Base-by-base conservation (phyloP, 2,329 filamentous ascomycete species). In the Onygenales sp. region DNA sequence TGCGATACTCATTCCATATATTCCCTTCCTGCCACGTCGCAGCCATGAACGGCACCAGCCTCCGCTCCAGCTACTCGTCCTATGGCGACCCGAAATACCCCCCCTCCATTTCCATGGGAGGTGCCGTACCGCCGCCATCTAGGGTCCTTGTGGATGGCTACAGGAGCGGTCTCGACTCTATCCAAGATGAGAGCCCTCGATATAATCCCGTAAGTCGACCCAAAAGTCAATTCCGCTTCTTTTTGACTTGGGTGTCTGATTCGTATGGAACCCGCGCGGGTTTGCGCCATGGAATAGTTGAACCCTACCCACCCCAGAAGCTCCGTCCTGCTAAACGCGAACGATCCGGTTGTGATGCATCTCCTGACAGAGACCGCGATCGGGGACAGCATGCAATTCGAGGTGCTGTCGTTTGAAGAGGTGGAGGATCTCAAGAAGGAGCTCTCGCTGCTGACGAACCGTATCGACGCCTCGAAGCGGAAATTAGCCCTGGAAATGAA, bases 321-420 rank as follows among this genome's bases (percentile, higher is more conserved):
- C 57, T 70, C 71, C 5, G 64, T 65, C 34, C 61, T 70, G 27
- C 61, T 72, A 31, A 72, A 75, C 52, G 62, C 69, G 53, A 76
- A 72, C 58, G 82, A 85, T 62, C 78, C 78, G 0, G 78, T 98
- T 44, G 86, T 90, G 62, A 84, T 95, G 67, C 94, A 97, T 68
- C 75, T 98, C 46, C 80, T 98, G 54, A 91, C 93, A 57, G 92
- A 97, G 74, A 97, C 89, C 17, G 93, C 93, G 17, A 81, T 98
- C 56, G 82, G 85, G 55, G 93, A 98, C 71, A 94, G 90, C 73
- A 86, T 84, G 64, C 76, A 84, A 61, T 98, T 85, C 67, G 85
- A 92, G 65, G 84, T 98, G 27, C 69, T 98, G 56, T 88, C 91
- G 0, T 87, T 92, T 61, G 90, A 95, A 66, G 91, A 97, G 70